Base-by-base conservation (phyloP, 2,329 filamentous ascomycete species). In the Fusarium citri region DNA sequence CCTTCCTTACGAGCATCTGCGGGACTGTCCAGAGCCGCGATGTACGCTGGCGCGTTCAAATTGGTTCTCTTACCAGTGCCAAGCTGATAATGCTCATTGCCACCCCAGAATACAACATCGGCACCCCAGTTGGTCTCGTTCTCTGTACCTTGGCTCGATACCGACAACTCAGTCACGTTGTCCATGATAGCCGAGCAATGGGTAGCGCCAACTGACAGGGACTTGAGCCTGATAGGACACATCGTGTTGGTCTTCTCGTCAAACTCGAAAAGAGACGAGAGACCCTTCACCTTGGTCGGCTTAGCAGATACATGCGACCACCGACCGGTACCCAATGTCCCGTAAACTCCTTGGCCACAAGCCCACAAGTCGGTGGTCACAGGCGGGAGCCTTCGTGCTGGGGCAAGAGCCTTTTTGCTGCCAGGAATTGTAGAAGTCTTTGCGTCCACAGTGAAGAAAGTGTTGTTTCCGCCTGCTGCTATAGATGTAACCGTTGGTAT, bases 71-170 rank as follows among this genome's bases (percentile, higher is more conserved):
- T 97, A 28, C 96, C 94, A 1, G 92, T 98, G 15, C 96, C 96
- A 26, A 99, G 87, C 81, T 99, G 96, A 79, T 92, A 98, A 78
- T 91, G 88, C 82, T 98, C 94, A 76, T 98, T 99, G 55, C 94
- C 94, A 66, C 96, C 96, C 93, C 94, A 99, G 84, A 93, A 97
- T 3, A 98, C 79, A 30, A 94, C 90, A 78, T 98, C 96, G 7
- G 92, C 89, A 50, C 96, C 96, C 88, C 91, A 97, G 77, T 96
- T 94, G 2, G 90, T 93, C 74, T 94, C 92, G 70, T 92, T 91
- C 42, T 88, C 83, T 2, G 86, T 85, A 18, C 74, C 83, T 56
- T 77, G 80, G 65, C 74, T 78, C 4, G 85, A 82, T 3, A 90
- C 86, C 18, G 84, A 81, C 8, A 94, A 85, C 55, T 89, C 85